Evolutionary conservation across 164 flowering plant genomes (phyloP).

Genomic region (Vitis amurensis): DNA sequence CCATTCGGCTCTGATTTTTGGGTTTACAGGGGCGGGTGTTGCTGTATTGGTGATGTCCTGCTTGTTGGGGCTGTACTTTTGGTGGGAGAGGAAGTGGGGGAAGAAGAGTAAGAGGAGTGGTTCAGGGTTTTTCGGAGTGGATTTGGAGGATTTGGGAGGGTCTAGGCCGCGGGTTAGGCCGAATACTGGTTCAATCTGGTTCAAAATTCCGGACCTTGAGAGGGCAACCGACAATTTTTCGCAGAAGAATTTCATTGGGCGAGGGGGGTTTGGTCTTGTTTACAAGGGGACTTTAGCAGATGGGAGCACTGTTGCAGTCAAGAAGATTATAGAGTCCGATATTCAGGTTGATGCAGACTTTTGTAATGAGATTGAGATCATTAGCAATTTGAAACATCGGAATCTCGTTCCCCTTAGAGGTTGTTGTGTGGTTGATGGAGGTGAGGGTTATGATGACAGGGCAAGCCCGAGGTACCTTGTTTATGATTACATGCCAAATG

Average conservation of each 20-base stretch:
- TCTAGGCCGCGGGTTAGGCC: constrained; percentile 43
- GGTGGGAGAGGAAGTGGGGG: constrained; percentile 35
- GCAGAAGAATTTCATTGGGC: constrained; percentile 56
- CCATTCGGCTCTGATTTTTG: constrained; percentile 30
- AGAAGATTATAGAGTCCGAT: constrained; percentile 59
- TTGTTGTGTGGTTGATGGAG: constrained; percentile 48
- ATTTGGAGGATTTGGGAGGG: constrained; percentile 28
- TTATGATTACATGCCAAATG: constrained; percentile 80
- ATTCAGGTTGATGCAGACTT: constrained; percentile 63
- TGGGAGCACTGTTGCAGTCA: constrained; percentile 66
- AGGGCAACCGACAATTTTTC: constrained; percentile 65
- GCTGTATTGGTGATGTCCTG: constrained; percentile 33
- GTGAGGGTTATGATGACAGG: constrained; percentile 18
- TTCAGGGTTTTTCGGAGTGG: constrained; percentile 12
- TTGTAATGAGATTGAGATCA: constrained; percentile 74
- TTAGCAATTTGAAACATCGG: constrained; percentile 66
- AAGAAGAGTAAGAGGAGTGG: constrained; percentile 6
- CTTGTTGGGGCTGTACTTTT: constrained; percentile 36
- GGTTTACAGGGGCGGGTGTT: constrained; percentile 47
- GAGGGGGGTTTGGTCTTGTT: constrained; percentile 70
- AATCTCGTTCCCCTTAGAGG: constrained; percentile 73
- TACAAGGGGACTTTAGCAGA: constrained; percentile 60
- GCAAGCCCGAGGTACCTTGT: constrained; percentile 54
- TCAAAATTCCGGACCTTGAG: constrained; percentile 59
- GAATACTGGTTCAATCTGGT: constrained; percentile 65